These are phyloP conservation scores for Capsella rubella DNA, from an alignment of 441 rosid genomes.

Conservation along the genomic window DNA sequence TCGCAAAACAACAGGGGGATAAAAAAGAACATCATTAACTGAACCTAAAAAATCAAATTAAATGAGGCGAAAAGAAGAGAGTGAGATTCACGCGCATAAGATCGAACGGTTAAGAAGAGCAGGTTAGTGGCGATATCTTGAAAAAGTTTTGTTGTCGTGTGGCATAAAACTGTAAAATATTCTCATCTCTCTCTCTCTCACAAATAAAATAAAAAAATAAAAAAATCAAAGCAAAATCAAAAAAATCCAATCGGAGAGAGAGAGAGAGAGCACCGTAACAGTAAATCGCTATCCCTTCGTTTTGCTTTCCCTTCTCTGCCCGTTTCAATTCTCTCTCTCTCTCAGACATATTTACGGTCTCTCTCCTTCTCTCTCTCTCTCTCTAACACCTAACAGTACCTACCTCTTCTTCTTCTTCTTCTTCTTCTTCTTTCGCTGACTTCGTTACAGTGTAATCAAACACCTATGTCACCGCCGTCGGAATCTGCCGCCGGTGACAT, in stretches of 20 bases:
- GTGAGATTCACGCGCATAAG: slow-evolving; percentile 10
- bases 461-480: slow-evolving; percentile 37
- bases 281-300: slow-evolving; percentile 22
- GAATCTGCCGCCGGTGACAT: slow-evolving; percentile 20
- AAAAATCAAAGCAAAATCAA: slow-evolving; percentile 31
- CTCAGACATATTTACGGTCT: slow-evolving; percentile 21
- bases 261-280: slow-evolving; percentile 29
- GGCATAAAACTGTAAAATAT: slow-evolving; percentile 35
- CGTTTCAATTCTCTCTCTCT: slow-evolving; percentile 17
- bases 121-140: neutral
- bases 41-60: slow-evolving; percentile 18
- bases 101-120: slow-evolving; percentile 28
- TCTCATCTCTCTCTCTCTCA: no score
- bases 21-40: slow-evolving; percentile 21
- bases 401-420: slow-evolving; percentile 26
- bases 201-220: neutral
- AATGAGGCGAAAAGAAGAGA: neutral
- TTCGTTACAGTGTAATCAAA: slow-evolving; percentile 28
- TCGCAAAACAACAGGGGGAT: neutral
- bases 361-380: slow-evolving; percentile 26
- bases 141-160: slow-evolving; percentile 37
- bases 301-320: neutral
- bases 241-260: no score
- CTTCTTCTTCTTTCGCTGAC: slow-evolving; percentile 14
- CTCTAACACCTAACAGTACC: slow-evolving; percentile 40